These are phyloP conservation scores for Trifolium subterraneum DNA, from an alignment of 306 rosid genomes.

Conservation along the genomic window DNA sequence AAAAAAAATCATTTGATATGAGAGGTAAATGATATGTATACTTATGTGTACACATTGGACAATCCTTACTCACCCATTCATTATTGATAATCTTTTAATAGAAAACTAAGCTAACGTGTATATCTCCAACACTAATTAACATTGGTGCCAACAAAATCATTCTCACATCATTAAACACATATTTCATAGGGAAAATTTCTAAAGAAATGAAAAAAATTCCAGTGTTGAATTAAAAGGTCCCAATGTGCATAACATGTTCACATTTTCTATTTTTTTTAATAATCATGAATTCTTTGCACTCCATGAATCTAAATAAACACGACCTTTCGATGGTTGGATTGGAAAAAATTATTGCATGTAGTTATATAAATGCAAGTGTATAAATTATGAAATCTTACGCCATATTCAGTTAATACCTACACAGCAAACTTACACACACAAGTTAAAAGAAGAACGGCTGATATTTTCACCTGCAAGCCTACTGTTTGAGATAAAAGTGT, in stretches of 20 bases:
- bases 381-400: constrained; percentile 35
- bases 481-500: constrained; percentile 75
- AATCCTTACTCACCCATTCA: constrained; percentile 12
- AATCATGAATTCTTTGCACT: constrained; percentile 5
- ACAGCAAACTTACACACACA: not conserved
- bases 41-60: constrained; percentile 13
- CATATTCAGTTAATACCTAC: constrained; percentile 5
- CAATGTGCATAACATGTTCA: constrained; percentile 15
- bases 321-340: not conserved
- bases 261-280: not conserved
- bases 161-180: not conserved
- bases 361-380: constrained; percentile 9
- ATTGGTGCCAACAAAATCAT: constrained; percentile 5
- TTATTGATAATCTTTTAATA: not conserved
- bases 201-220: no score
- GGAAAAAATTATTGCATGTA: not conserved
- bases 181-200: not conserved
- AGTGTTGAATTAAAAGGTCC: not conserved
- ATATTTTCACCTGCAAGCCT: constrained; percentile 83
- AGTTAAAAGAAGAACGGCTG: constrained; percentile 29
- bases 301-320: constrained; percentile 1
- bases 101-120: not conserved
- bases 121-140: constrained; percentile 11
- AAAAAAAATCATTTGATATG: no score
- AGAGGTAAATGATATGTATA: constrained; percentile 8